Base-by-base conservation (phyloP, 1,284 basidiomycete species). In the Austropuccinia psidii region DNA sequence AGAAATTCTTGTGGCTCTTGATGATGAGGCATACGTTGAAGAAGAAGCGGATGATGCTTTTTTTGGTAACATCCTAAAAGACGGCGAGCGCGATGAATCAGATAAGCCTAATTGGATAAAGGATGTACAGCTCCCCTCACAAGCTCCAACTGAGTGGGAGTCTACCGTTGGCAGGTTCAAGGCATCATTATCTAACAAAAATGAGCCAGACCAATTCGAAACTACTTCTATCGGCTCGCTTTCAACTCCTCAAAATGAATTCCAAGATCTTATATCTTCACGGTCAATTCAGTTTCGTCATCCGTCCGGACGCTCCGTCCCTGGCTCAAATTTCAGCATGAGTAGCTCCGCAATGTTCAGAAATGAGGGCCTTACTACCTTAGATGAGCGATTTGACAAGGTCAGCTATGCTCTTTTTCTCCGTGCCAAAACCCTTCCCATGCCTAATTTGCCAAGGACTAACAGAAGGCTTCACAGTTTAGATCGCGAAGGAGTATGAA, bases 361-460 rank as follows among this genome's bases (percentile, higher is more conserved):
- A 49, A 98, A 93, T 78, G 87, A 93, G 77, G 89, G 91, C 0
- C 82, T 98, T 41, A 87, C 90, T 55, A 89, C 88, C 5, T 84
- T 99, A 33, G 96, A 99, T 79, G 92, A 96, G 77, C 87, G 88
- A 13, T 99, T 98, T 79, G 93, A 98, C 78, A 91, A 85, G 93
- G 92, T 77, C 77, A 85, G 79, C 52, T 41, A 11, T 54, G 24
- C 47, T 54, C 62, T 35, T 37, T 45, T 31, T 15, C 24, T 31
- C 33, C 43, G 33, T n/a, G n/a, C n/a, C n/a, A n/a, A n/a, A n/a
- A n/a, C n/a, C n/a, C n/a, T n/a, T 45, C 41, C n/a, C 41, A 45
- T 45, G 11, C 41, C 41, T 11, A n/a, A 54, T 19, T 11, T 58
- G 17, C 31, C 74, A 9, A 31, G 27, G 13, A 15, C 58, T n/a